Evolutionary conservation across 78 protist species (phyloP).

Genomic region (Dictyostelium intermedium): DNA sequence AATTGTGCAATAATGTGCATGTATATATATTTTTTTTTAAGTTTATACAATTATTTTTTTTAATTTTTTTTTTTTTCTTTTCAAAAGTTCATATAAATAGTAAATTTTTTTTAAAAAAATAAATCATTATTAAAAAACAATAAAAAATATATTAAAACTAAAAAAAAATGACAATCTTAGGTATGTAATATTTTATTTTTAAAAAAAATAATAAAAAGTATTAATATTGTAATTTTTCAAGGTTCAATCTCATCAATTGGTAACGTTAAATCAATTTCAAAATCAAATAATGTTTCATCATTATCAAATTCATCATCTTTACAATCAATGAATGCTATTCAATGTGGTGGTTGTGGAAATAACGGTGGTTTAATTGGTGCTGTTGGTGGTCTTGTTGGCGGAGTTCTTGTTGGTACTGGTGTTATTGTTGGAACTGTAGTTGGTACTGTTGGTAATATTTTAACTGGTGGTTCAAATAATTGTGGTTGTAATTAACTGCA

Average conservation of each 20-base stretch:
- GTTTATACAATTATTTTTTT: too few relatives aligned
- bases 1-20: too few relatives aligned
- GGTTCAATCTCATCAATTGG: not conserved
- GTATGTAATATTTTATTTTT: not conserved
- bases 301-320: not conserved
- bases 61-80: too few relatives aligned
- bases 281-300: not conserved
- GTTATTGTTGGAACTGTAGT: not conserved
- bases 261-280: not conserved
- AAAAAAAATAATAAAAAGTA: too few relatives aligned
- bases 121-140: not conserved
- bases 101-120: too few relatives aligned
- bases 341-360: not conserved
- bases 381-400: not conserved
- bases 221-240: too few relatives aligned
- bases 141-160: not conserved
- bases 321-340: not conserved
- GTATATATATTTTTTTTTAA: too few relatives aligned
- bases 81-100: too few relatives aligned
- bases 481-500: not conserved
- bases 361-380: not conserved
- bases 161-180: not conserved
- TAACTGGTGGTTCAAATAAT: not conserved
- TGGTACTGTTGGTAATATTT: not conserved
- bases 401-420: not conserved